Evolutionary conservation across 495 filamentous ascomycete genomes (phyloP), one percentile per base, ranked within the genome.

Genomic region (Trichoderma asperelloides): DNA sequence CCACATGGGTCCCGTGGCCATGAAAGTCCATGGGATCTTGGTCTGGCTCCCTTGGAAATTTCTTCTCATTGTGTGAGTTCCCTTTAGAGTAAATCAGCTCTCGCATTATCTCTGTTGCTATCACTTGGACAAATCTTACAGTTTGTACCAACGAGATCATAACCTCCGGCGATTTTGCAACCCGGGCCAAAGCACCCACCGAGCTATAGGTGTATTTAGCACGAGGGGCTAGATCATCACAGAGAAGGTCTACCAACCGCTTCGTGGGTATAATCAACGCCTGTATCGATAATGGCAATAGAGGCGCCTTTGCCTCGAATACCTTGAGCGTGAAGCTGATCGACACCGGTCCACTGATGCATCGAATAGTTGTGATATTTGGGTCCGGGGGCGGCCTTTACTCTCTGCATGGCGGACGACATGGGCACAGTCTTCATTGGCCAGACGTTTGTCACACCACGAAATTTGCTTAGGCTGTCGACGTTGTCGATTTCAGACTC

Each of bases 1-100:
- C 70, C 18, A 80, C 80, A 65, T 81, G 80, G 12, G 82, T 85
- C 16, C 82, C 82, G 66, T 81, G 78, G n/a, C 78, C 78, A 27
- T 72, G 66, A 12, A 70, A 68, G 65, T 83, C 80, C 63, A 76
- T 71, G 0, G 79, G 79, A 68, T 82, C 81, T 41, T 73, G 64
- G 47, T 79, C 78, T 27, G 79, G 78, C 37, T 62, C 62, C 37
- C 71, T 70, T n/a, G 62, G 62, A n/a, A 15, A 64, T 16, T 68
- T 63, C 21, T 60, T 69, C 40, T 67, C 65, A 15, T 66, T 33
- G 18, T 33, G 23, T 27, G 75, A 72, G 68, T 71, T 76, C 5
- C 33, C 73, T 75, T 28, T 1, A 33, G 15, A 8, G 49, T 21
- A 12, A n/a, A 28, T 40, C 9, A 21, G 43, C 16, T 23, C 51